Base-by-base conservation (phyloP, 176 grass and related monocot genomes). In the Puccinellia tenuiflora region DNA sequence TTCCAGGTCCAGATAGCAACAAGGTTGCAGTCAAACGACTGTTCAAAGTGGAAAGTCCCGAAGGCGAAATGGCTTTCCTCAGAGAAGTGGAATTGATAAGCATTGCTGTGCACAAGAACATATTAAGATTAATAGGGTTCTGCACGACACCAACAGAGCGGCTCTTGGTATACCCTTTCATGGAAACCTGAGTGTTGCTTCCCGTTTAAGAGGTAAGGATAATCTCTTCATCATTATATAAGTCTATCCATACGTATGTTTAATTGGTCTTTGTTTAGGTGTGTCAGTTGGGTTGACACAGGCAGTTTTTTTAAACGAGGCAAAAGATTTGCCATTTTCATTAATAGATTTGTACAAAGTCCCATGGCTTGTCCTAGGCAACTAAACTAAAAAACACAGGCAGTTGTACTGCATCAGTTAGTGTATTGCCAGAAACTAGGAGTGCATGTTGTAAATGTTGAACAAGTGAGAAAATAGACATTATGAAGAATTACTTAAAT, bases 161-260 rank as follows among this genome's bases (percentile, higher is more conserved):
- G 25, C 89, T 99, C 50, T 91, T 99, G 63, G 93, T 99, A 62
- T 99, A 99, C 85, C 93, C 96, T 73, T 99, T 90, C 40, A 99
- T 99, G 93, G 83, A 90, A 99, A 99, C 82, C 75, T 93, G 21
- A 96, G 96, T 76, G 96, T 99, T 45, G 91, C 96, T 48, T 90
- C 90, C 2, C 77, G 75, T 65, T 87, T 99, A 78, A 86, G 93
- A 99, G 96, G 96, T 99, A 91, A 20, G 26, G 57, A 29, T 63
- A 11, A 77, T 51, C 31, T 75, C 28, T 26, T 73, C 30, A 35
- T 77, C 56, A 80, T 75, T 47, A 22, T 34, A n/a, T 35, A 22
- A 60, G 18, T 26, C 16, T 50, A 71, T 53, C 6, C 14, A 24
- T 63, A 18, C 45, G 43, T 78, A 11, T 72, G 34, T 64, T 73